Percentiles rank a stretch among this genome's conserved stretches.
These are phyloP conservation scores for Trichoderma sp. DNA, from an alignment of 2,329 filamentous ascomycete genomes.

Conservation along the genomic window DNA sequence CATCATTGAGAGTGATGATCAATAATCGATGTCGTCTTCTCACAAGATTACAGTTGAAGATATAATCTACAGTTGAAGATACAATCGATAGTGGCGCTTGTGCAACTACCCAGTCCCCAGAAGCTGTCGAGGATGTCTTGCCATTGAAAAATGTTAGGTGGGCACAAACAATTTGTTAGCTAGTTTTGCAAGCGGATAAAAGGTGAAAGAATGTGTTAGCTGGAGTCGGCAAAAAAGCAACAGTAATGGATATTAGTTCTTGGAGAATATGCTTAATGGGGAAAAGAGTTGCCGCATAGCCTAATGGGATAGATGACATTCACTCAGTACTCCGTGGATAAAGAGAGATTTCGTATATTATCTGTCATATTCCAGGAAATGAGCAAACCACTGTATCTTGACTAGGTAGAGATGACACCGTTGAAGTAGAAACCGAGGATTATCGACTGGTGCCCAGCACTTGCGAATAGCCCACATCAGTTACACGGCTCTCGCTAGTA, in stretches of 20 bases:
- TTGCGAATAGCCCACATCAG: not conserved
- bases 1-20: slow-evolving; percentile 36
- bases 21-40: not conserved
- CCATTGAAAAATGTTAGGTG: too few species aligned
- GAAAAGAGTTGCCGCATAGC: not conserved
- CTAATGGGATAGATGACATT: not conserved
- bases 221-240: not conserved
- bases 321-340: too few species aligned
- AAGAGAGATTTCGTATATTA: not conserved
- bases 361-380: not conserved
- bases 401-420: not conserved
- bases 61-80: not conserved
- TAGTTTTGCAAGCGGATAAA: not conserved
- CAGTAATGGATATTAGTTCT: not conserved
- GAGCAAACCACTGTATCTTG: not conserved
- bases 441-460: not conserved
- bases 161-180: not conserved
- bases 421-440: not conserved
- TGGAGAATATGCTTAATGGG: not conserved
- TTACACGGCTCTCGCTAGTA: not conserved
- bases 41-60: not conserved
- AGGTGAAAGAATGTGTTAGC: not conserved
- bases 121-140: slow-evolving; percentile 39
- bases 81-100: slow-evolving; percentile 27
- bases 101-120: slow-evolving; percentile 53